Base-by-base conservation (phyloP, 495 filamentous ascomycete species). In the Aspergillus taichungensis region DNA sequence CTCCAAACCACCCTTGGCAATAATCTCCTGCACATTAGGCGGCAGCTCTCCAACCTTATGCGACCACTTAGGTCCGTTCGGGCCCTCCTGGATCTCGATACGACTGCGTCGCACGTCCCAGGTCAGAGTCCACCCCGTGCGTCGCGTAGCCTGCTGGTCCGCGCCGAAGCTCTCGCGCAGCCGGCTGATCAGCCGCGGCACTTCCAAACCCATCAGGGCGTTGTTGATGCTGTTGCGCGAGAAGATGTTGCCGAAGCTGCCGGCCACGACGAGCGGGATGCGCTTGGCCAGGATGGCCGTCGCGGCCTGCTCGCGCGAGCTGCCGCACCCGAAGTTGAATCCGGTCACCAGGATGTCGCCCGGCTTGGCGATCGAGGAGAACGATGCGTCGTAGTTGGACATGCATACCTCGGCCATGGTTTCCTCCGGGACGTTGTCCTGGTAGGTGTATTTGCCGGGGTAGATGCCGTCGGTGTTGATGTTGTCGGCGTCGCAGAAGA, bases 231-330 rank as follows among this genome's bases (percentile, higher is more conserved):
- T 83, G 65, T 95, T 95, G 6, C 90, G 69, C 48, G 71, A 73
- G 60, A 95, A 95, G 51, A 94, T 95, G 57, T 91, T 95, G 3
- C 86, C 82, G 53, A 95, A 92, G 63, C 83, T 88, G 8, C 87
- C 88, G 0, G 85, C 73, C 0, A 94, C 81, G 9, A 95, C 88
- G 0, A 97, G 72, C 0, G 80, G 84, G 43, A 97, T 94, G 50
- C 84, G 59, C 63, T 85, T 87, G 0, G 91, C 91, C 0, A 95
- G 73, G 42, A 96, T 84, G 1, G 90, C 82, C 0, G 91, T 95
- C 0, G 89, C 88, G 3, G 88, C 88, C 63, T 97, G 91, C 55
- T 96, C 90, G 30, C 90, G 67, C 0, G 81, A 88, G 47, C 63
- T 73, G 3, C 88, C 91, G 51, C 84, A 90, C 28, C 91, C 89